phyloP scores from a whole-genome alignment of 2,329 filamentous ascomycete genomes.

The Colletotrichum caudatum region DNA sequence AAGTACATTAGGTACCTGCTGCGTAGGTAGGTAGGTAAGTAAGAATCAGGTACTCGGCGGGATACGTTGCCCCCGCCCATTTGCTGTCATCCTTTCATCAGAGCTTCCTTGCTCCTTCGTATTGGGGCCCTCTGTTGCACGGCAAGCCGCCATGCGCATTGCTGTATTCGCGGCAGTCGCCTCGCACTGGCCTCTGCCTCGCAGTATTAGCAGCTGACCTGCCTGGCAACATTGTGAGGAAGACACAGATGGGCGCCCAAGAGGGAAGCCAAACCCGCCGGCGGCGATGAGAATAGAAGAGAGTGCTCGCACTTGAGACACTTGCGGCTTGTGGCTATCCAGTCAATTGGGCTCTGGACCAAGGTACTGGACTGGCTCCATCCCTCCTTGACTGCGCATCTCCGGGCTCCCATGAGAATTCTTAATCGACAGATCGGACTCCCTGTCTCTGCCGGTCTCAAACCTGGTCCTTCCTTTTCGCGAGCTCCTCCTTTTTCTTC shows the following conservation, averaged over 20 bases:
- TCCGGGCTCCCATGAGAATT: conserved; percentile 16
- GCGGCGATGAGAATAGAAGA: conserved; percentile 1
- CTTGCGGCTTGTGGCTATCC: conserved; percentile 16
- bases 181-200: conserved; percentile 3
- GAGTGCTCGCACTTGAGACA: conserved; percentile 15
- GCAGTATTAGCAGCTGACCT: conserved; percentile 11
- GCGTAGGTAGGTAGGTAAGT: no score
- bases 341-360: conserved; percentile 11
- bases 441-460: conserved; percentile 14
- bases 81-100: conserved; percentile 29
- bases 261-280: neutral
- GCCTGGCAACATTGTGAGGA: conserved; percentile 3
- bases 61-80: conserved; percentile 6
- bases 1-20: no score
- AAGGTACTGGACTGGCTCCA: neutral
- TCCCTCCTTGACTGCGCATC: neutral
- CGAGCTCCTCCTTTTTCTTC: neutral
- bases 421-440: conserved; percentile 13
- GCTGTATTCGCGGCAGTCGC: neutral
- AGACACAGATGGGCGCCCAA: no score
- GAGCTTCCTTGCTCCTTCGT: conserved; percentile 19
- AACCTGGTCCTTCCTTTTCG: conserved; percentile 5
- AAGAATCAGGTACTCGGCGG: neutral
- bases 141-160: neutral
- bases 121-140: neutral